Evolutionary conservation across 176 grass and related monocot genomes (phyloP), one percentile per base, ranked within the genome.

Genomic region (Oryza nivara): DNA sequence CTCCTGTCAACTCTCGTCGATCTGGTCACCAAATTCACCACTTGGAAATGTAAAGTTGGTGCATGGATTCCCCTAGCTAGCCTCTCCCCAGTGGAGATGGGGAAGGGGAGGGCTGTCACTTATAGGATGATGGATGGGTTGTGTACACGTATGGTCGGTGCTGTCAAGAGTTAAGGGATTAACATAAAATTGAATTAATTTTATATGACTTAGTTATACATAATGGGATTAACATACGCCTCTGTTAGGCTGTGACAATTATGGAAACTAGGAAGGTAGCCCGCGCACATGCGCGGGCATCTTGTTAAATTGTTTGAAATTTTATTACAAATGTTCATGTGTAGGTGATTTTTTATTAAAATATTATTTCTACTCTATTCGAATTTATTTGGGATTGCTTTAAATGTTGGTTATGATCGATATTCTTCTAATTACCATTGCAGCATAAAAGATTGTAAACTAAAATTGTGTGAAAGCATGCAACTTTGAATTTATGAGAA

Each of bases 51-150:
- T 75, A 79, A 79, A 79, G 67, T 83, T 79, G 84, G 74, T 74
- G 68, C 25, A 74, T 83, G 63, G 70, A 75, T 65, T 66, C 84
- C 64, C 66, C 67, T 52, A 56, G 16, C 54, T 36, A 36, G 35
- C 19, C 7, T n/a, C 54, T 41, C 22, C 67, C 67, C 51, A 83
- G 79, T 83, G 74, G 83, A 82, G 78, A 81, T 54, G 38, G 79
- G 58, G 72, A 56, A 74, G 69, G 49, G 48, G 56, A 74, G 38
- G 75, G 54, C 30, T 60, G 38, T 82, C 22, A 86, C 74, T 87
- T 90, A 90, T 90, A 90, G 84, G 80, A 77, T 22, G 87, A 88
- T 35, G 34, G 32, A 23, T 70, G 36, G 68, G 2, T 63, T 63
- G 19, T 63, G 58, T 32, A 32, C 30, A 32, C 30, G 30, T 63